Evolutionary conservation across 805 yeast species (phyloP), one percentile per base, ranked within the genome.

Genomic region (Saturnispora galanensis): DNA sequence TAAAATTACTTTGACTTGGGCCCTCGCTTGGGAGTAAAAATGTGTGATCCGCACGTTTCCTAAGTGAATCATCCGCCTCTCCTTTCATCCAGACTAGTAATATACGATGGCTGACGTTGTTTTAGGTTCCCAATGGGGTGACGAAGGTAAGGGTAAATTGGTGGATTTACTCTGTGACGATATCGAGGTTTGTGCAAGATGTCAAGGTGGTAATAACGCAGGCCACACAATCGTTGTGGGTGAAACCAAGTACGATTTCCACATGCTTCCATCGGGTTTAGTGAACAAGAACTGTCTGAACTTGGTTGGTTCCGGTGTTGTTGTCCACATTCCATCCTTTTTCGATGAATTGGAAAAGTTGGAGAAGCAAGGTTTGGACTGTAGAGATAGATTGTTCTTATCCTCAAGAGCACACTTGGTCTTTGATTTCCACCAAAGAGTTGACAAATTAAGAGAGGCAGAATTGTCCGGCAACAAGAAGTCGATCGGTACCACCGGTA

Each of bases 121-220:
- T 45, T 74, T 93, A 58, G 99, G 99, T 48, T 72, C 97, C 67
- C 99, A 93, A 69, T 93, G 99, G 99, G 99, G 99, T 52, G 99
- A 93, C 63, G 99, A 93, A 77, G 99, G 99, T 63, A 93, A 93
- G 64, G 99, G 99, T 47, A 93, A 93, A 67, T 76, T 93, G 47
- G 99, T 93, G 41, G 98, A 93, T 64, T 71, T 93, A 46, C 74
- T 93, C 42, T 94, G 97, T 67, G 97, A 90, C 58, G 80, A 86
- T 54, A 83, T 93, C 56, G 97, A 93, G 55, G 90, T 93, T 35
- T 94, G 97, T 64, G 97, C 97, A 28, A 78, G 99, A 64, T 90
- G 97, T 68, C 89, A 84, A 63, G 99, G 99, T 66, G 99, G 99
- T 60, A 93, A 93, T 73, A 93, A 93, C 63, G 99, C 99, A 28